These are phyloP conservation scores for Penicillium dipodomyicola DNA, from an alignment of 495 filamentous ascomycete species.

Conservation along the genomic window DNA sequence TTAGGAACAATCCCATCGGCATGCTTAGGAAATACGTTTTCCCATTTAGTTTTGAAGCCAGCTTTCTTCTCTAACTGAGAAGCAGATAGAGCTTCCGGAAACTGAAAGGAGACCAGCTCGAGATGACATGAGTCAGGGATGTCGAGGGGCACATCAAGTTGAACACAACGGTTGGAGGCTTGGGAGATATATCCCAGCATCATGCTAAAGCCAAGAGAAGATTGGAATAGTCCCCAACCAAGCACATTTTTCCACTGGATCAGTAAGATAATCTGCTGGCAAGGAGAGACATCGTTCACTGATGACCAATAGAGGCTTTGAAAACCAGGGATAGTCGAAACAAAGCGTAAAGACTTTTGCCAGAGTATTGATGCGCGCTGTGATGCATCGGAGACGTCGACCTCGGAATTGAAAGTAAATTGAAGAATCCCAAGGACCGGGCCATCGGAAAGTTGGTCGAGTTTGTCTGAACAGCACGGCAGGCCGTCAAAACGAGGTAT, in stretches of 20 bases:
- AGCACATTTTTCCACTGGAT: conserved; percentile 13
- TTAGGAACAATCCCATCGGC: neutral
- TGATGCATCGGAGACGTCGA: conserved; percentile 10
- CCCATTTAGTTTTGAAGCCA: conserved; percentile 1
- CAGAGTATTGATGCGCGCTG: neutral
- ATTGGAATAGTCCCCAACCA: conserved; percentile 15
- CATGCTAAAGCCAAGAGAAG: conserved; percentile 15
- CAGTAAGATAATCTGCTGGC: conserved; percentile 13
- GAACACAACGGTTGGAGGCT: conserved; percentile 9
- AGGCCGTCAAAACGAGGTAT: neutral
- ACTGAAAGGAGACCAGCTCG: conserved; percentile 4
- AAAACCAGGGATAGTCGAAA: neutral
- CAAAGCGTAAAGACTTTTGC: neutral
- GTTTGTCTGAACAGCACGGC: neutral
- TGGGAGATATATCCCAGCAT: conserved; percentile 16
- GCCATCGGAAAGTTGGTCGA: neutral
- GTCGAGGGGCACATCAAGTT: conserved; percentile 4
- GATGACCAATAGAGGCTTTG: neutral
- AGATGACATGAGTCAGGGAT: neutral
- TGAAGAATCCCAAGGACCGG: conserved; percentile 16
- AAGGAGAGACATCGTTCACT: conserved; percentile 4
- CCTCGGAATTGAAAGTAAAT: conserved; percentile 13
- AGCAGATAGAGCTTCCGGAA: neutral
- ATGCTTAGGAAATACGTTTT: neutral
- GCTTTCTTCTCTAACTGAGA: neutral